A percentile compares a stretch with the other conserved stretches of the same genome.
phyloP scores from a whole-genome alignment of 2,329 filamentous ascomycete genomes.

The Beauveria sp. region DNA sequence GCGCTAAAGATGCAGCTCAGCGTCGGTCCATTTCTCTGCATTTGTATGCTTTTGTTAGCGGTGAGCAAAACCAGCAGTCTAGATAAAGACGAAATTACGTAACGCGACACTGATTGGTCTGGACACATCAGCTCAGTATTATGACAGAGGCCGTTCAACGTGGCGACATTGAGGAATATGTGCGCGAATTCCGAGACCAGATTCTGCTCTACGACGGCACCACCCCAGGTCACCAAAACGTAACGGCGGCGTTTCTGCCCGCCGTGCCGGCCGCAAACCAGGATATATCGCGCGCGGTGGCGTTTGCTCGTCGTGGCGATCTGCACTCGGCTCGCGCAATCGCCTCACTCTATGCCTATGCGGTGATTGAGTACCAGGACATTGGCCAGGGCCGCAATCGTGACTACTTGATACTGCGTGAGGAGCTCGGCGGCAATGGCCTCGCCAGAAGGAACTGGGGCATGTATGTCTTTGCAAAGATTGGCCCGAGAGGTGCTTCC shows the following conservation, averaged over 20 bases:
- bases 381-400: not conserved
- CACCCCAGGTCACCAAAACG: not conserved
- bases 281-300: not conserved
- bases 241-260: not conserved
- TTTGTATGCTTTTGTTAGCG: not conserved
- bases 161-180: conserved; percentile 7
- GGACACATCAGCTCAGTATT: not conserved
- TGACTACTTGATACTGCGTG: conserved; percentile 5
- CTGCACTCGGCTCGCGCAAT: not conserved
- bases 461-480: conserved; percentile 7
- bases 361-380: conserved; percentile 2
- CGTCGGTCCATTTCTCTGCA: not conserved
- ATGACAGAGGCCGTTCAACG: not conserved
- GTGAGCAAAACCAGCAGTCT: not conserved
- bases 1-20: not conserved
- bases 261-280: not conserved
- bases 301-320: not conserved
- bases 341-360: conserved; percentile 2
- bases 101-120: not conserved
- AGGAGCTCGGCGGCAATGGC: not conserved
- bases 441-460: not conserved
- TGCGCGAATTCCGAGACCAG: not conserved
- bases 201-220: not conserved
- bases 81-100: not conserved
- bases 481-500: not conserved